phyloP scores from a whole-genome alignment of 306 rosid species.

The Vigna reflexopilosa region DNA sequence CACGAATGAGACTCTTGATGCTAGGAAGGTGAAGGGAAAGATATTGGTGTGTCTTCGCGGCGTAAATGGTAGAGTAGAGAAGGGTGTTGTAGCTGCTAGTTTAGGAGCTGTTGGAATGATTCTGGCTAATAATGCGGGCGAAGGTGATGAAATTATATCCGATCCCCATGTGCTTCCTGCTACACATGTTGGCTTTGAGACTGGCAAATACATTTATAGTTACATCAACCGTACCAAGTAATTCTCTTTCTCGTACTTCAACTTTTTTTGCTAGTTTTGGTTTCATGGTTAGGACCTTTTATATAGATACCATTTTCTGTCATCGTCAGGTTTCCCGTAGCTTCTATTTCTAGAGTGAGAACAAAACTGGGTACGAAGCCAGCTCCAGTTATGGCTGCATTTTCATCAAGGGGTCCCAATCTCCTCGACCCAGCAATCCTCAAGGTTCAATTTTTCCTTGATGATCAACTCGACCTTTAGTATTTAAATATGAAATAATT shows the following conservation, averaged over 20 bases:
- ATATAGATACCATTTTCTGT: not conserved
- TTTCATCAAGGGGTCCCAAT: slow-evolving; percentile 85
- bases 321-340: slow-evolving; percentile 60
- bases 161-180: slow-evolving; percentile 66
- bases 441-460: slow-evolving; percentile 53
- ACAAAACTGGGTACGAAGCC: slow-evolving; percentile 53
- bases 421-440: slow-evolving; percentile 51
- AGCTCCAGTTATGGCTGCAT: slow-evolving; percentile 65
- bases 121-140: slow-evolving; percentile 41
- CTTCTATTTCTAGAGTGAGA: slow-evolving; percentile 50
- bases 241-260: not conserved
- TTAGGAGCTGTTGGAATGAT: slow-evolving; percentile 78
- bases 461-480: not conserved
- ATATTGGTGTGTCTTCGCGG: slow-evolving; percentile 66
- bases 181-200: slow-evolving; percentile 48
- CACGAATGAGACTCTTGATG: slow-evolving; percentile 52
- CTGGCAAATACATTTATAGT: slow-evolving; percentile 48
- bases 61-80: slow-evolving; percentile 21
- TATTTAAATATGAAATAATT: not conserved
- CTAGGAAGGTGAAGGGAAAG: slow-evolving; percentile 64
- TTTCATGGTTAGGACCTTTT: not conserved
- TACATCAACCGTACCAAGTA: slow-evolving; percentile 64
- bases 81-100: slow-evolving; percentile 47
- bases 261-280: not conserved
- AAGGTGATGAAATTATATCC: slow-evolving; percentile 33